Evolutionary conservation across 1,284 basidiomycete species (phyloP), one percentile per base, ranked within the genome.

Genomic region (Coniferiporia sulphurascens): DNA sequence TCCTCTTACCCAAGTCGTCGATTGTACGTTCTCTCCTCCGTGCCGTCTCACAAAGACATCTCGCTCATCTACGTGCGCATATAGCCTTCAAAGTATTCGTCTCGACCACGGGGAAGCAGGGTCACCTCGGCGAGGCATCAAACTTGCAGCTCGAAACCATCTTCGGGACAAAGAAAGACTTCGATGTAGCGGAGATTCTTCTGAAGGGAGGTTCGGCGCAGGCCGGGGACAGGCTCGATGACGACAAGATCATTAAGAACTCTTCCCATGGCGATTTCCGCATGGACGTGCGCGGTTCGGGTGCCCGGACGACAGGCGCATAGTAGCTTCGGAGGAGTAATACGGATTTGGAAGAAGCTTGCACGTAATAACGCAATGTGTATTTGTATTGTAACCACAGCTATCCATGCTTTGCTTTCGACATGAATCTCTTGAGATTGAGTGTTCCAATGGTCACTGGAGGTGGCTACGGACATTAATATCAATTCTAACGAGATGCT

Each of bases 121-220:
- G 91, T 7, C 70, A 83, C 50, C 79, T 91, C 46, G 82, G 85
- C 35, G 76, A 77, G 57, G 79, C 87, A 6, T 92, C 90, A 15
- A 84, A 87, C 52, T 90, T 92, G 68, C 85, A 91, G 68, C 81
- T 93, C 46, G 88, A 91, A 53, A 85, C 73, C 62, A 74, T 74
- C 27, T 93, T 93, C 65, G 85, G 80, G 36, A 80, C 86, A 7
- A 72, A 76, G 65, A 85, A 83, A 59, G 87, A 91, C 54, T 68
- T 75, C 34, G 87, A 90, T 3, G 85, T 87, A 13, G 72, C 89
- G 22, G 68, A 71, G 55, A 69, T 71, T 17, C 78, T 92, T 58
- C 75, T 93, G 57, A 66, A 83, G 70, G 80, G 81, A 56, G 89
- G 89, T 52, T 80, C 73, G 61, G 74, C 77, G 55, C 84, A 89